Base-by-base conservation (phyloP, 345 rosid genomes). In the Gossypium arboreum region DNA sequence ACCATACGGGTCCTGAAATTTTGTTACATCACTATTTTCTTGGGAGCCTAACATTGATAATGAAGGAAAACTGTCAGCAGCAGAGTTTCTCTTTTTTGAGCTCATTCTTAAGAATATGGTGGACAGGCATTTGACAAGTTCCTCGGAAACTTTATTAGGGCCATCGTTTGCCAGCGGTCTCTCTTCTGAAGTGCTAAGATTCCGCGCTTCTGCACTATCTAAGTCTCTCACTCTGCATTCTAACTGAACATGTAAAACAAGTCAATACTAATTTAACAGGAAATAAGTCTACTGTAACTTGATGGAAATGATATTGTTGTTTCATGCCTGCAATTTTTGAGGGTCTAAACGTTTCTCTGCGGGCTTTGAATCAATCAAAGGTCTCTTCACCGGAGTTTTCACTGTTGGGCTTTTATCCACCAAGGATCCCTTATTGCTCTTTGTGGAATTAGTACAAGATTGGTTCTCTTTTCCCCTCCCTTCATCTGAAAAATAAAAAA, bases 61-160 rank as follows among this genome's bases (percentile, higher is more conserved):
- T 64, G 62, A 81, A 65, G 80, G 81, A 25, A 79, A 75, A 75
- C 63, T 75, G 59, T 86, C 83, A 45, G 68, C 71, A 69, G 82
- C 68, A 27, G 66, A 68, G 54, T 75, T 78, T 27, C 73, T 84
- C 79, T 81, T 91, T 58, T 57, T 68, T 34, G 86, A 79, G 81
- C 89, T 88, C 88, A 86, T 90, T 80, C 91, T 82, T 51, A 81
- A 71, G 79, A 88, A 82, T 73, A 92, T 88, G 83, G 68, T 87
- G 13, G 88, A 79, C 47, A 92, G 78, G 81, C 91, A 94, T 84
- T 80, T 89, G 25, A 91, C 80, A 51, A 90, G 79, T 67, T 89
- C 89, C 82, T 90, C 97, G 0, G 97, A 92, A 51, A 86, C 72
- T 79, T 82, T 87, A 84, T 89, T 90, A 4, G 98, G 93, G 22